A percentile compares a stretch with the other conserved stretches of the same genome.
Evolutionary conservation across 495 filamentous ascomycete species (phyloP).

Genomic region (Xylaria venustula): DNA sequence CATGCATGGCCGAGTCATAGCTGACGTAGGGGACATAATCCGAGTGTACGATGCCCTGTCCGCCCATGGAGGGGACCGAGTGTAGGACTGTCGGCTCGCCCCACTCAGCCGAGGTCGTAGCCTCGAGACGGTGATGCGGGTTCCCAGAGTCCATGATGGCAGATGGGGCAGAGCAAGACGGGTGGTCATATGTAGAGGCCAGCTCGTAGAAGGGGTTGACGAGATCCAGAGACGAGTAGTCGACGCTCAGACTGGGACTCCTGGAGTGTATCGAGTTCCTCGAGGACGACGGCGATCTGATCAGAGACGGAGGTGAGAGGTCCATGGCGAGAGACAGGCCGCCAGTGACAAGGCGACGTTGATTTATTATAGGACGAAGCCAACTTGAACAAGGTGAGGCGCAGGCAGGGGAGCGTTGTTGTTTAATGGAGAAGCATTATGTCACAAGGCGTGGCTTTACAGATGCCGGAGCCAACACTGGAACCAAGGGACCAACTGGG

Average conservation of each 20-base stretch:
- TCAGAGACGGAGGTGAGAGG: conserved; percentile 48
- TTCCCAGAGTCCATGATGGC: conserved; percentile 39
- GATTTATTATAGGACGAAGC: conserved; percentile 23
- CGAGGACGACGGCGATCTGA: conserved; percentile 47
- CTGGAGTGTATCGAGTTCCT: conserved; percentile 49
- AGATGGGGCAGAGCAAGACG: conserved; percentile 36
- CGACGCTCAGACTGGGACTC: conserved; percentile 44
- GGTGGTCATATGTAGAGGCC: conserved; percentile 45
- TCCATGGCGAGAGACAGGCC: conserved; percentile 33
- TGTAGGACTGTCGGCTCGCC: conserved; percentile 35
- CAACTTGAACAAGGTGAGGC: conserved; percentile 1
- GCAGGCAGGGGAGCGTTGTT: neutral
- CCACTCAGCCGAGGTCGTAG: conserved; percentile 45
- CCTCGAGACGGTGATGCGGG: conserved; percentile 42
- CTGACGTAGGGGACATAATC: conserved; percentile 54
- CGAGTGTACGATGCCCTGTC: conserved; percentile 48
- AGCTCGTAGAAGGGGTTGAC: conserved; percentile 49
- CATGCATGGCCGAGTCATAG: conserved; percentile 38
- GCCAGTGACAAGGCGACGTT: neutral
- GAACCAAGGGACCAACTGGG: neutral
- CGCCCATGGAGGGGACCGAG: conserved; percentile 36
- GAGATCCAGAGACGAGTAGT: conserved; percentile 44
- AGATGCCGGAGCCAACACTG: neutral
- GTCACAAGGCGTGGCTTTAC: conserved; percentile 7
- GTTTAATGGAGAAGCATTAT: conserved; percentile 5